Base-by-base conservation (phyloP, 73 alveolate species). In the Uronychia binucleata region DNA sequence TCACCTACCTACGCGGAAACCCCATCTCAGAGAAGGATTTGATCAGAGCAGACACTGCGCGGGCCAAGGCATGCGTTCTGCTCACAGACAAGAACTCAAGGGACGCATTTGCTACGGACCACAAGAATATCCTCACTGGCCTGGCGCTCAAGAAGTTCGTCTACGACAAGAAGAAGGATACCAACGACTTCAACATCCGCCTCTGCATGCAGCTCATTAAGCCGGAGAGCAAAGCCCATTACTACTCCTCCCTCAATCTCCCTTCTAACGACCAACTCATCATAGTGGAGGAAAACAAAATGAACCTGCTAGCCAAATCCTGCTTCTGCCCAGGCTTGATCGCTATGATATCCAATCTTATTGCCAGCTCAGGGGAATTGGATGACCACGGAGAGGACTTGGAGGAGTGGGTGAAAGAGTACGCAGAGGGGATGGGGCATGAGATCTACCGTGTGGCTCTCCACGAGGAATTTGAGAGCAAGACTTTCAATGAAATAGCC, bases 311-410 rank as follows among this genome's bases (percentile, higher is more conserved):
- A 32, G 98, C 98, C 28, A 98, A 96, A 93, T 91, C 98, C 31
- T 98, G 99, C 83, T 92, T 98, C 80, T 91, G 97, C 58, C 99
- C 99, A 59, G 99, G 99, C 26, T 91, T 98, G 32, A 98, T 96
- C 0, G 95, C 99, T 30, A 74, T 86, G 92, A 84, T 94, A 30
- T 90, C 98, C 0, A 98, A 98, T 87, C 88, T 96, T 26, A 94
- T 94, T 67, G 88, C 96, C 0, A 94, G 99, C 27, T 95, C 99
- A 78, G 99, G 99, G 0, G 98, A 90, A 34, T 57, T 83, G 26
- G 95, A 95, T 26, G 75, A 35, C 27, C 83, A 82, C 77, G 95
- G 96, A 30, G 93, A 87, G 0, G 91, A 92, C 60, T 80, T 91
- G 57, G 96, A 97, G 86, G 96, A 86, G 84, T 96, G 99, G 99